phyloP scores from a whole-genome alignment of 495 filamentous ascomycete species.

The Friedmanniomyces endolithicus region DNA sequence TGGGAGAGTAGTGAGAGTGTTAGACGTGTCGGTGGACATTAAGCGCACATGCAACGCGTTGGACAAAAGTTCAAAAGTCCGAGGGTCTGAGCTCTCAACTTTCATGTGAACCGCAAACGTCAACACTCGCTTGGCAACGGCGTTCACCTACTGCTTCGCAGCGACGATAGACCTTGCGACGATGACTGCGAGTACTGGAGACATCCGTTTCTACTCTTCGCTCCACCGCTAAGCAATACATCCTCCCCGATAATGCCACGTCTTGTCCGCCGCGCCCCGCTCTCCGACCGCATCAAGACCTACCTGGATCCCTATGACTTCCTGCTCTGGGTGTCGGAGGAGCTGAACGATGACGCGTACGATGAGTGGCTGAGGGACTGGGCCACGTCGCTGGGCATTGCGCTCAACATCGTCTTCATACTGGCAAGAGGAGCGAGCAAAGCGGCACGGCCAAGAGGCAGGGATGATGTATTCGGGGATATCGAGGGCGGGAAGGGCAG shows the following conservation, averaged over 20 bases:
- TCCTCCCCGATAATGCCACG: constrained; percentile 44
- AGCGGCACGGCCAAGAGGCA: constrained; percentile 33
- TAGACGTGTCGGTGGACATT: too few species aligned
- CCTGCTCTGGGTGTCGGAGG: constrained; percentile 76
- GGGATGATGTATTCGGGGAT: constrained; percentile 78
- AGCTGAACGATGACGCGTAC: constrained; percentile 79
- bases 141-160: not conserved
- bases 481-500: constrained; percentile 35
- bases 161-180: not conserved
- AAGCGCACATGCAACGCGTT: too few species aligned
- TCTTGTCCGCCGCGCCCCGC: constrained; percentile 65
- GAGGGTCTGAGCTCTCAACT: not conserved
- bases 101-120: not conserved
- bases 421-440: constrained; percentile 65
- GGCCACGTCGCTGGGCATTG: constrained; percentile 59
- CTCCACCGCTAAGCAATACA: not conserved
- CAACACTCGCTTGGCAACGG: not conserved
- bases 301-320: constrained; percentile 81
- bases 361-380: constrained; percentile 62
- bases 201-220: not conserved
- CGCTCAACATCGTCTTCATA: constrained; percentile 66
- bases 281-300: constrained; percentile 61
- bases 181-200: not conserved
- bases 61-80: too few species aligned
- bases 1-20: constrained; percentile 1